phyloP scores from a whole-genome alignment of 495 filamentous ascomycete species.

The Aspergillus sclerotiicarbonarius region DNA sequence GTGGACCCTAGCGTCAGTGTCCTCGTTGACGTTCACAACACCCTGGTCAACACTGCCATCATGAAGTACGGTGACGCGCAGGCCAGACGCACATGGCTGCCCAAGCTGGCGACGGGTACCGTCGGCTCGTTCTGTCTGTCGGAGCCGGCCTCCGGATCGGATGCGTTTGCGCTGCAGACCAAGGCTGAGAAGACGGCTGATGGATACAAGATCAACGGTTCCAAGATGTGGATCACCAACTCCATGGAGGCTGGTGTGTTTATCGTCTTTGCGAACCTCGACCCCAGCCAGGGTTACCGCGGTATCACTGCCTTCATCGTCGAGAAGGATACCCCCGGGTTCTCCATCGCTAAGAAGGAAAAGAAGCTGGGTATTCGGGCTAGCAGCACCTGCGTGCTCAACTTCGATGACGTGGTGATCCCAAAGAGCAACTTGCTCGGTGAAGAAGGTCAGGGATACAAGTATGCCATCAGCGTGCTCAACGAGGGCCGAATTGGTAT shows the following conservation, averaged over 20 bases:
- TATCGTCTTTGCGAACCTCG: slow-evolving; percentile 95
- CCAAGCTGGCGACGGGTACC: slow-evolving; percentile 80
- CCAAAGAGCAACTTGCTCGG: slow-evolving; percentile 85
- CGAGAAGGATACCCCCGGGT: slow-evolving; percentile 84
- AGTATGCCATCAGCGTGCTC: slow-evolving; percentile 92
- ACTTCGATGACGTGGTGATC: slow-evolving; percentile 94
- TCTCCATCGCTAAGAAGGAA: slow-evolving; percentile 98
- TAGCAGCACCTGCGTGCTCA: slow-evolving; percentile 93
- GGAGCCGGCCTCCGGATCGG: slow-evolving; percentile 88
- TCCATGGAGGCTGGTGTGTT: slow-evolving; percentile 90
- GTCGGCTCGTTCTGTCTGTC: slow-evolving; percentile 96
- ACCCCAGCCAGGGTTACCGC: slow-evolving; percentile 84
- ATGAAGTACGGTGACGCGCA: slow-evolving; percentile 77
- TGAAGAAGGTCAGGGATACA: slow-evolving; percentile 88
- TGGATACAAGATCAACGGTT: slow-evolving; percentile 82
- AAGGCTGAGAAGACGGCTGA: slow-evolving; percentile 73
- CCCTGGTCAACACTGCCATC: slow-evolving; percentile 90
- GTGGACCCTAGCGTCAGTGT: slow-evolving; percentile 95
- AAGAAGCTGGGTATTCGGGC: slow-evolving; percentile 98
- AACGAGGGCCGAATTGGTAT: slow-evolving; percentile 99
- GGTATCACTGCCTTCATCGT: slow-evolving; percentile 96
- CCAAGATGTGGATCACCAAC: slow-evolving; percentile 99
- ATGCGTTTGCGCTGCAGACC: slow-evolving; percentile 93
- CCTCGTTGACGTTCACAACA: slow-evolving; percentile 95
- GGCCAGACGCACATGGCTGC: slow-evolving; percentile 80